Evolutionary conservation across 179 eudicot species (phyloP).

Genomic region (Gypsophila paniculata): DNA sequence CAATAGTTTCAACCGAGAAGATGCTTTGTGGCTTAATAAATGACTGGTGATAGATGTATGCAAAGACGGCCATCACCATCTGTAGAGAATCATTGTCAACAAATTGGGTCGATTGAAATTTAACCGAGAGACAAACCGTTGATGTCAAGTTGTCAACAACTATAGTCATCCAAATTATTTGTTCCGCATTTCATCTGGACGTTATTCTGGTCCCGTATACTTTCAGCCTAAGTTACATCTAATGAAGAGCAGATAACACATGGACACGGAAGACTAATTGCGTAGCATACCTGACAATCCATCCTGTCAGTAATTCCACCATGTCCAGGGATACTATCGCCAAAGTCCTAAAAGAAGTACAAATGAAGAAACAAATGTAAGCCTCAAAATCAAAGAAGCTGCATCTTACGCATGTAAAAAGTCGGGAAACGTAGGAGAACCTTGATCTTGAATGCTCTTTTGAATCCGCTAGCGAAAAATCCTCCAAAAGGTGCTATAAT

Average conservation of each 20-base stretch:
- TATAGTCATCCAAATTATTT: no score
- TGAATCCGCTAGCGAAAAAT: constrained; percentile 92
- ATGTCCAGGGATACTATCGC: constrained; percentile 97
- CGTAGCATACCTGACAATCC: constrained; percentile 83
- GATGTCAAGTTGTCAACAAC: no score
- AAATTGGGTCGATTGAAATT: background rate
- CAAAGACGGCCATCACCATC: constrained; percentile 99
- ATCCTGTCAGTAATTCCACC: constrained; percentile 97
- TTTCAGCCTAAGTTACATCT: no score
- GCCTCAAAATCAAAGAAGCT: background rate
- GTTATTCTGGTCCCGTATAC: no score
- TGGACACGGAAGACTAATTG: background rate
- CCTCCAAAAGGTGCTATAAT: constrained; percentile 99
- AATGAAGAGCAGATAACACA: no score
- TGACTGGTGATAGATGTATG: constrained; percentile 91
- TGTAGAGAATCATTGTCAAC: constrained; percentile 26
- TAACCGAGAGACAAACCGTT: background rate
- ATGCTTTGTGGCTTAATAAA: constrained; percentile 67
- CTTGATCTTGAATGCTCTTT: constrained; percentile 97
- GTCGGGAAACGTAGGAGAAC: constrained; percentile 28
- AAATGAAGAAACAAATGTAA: background rate
- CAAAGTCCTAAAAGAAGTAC: constrained; percentile 66
- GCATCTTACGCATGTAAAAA: background rate
- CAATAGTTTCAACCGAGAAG: constrained; percentile 65
- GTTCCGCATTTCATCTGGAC: no score